These are phyloP conservation scores for Actinidia chinensis DNA, from an alignment of 179 eudicot species.

Conservation along the genomic window DNA sequence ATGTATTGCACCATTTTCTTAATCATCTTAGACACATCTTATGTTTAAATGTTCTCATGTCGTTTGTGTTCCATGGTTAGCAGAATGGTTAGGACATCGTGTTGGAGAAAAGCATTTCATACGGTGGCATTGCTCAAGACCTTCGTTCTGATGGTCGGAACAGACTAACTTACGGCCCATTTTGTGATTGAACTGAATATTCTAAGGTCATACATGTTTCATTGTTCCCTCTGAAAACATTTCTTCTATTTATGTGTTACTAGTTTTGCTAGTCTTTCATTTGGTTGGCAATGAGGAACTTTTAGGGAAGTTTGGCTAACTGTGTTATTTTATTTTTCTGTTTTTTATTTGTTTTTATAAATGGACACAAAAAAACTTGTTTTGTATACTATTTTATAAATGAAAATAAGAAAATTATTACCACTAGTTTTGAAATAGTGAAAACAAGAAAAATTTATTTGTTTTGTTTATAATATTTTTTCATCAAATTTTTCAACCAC, in stretches of 20 bases:
- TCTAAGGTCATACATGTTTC: conserved; percentile 61
- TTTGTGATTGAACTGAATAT: conserved; percentile 69
- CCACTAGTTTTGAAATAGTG: no score
- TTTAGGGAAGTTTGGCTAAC: neutral
- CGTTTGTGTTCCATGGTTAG: no score
- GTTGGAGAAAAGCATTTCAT: conserved; percentile 76
- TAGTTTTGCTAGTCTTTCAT: neutral
- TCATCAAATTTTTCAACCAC: no score
- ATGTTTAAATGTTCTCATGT: conserved; percentile 1
- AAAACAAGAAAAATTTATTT: no score
- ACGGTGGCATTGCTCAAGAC: conserved; percentile 89
- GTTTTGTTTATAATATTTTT: no score
- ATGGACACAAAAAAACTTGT: no score
- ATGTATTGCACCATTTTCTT: neutral
- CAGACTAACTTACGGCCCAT: conserved; percentile 61
- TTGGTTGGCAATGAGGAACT: neutral
- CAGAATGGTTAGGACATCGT: conserved; percentile 78
- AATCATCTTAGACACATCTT: neutral
- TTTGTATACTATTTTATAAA: no score
- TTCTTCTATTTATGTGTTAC: neutral
- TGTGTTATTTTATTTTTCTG: neutral
- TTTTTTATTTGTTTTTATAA: no score
- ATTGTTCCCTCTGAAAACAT: neutral
- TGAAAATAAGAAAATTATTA: no score
- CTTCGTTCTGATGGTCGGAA: conserved; percentile 92